Evolutionary conservation across 169 alveolate genomes (phyloP).

Genomic region (Plasmodium coatneyi): DNA sequence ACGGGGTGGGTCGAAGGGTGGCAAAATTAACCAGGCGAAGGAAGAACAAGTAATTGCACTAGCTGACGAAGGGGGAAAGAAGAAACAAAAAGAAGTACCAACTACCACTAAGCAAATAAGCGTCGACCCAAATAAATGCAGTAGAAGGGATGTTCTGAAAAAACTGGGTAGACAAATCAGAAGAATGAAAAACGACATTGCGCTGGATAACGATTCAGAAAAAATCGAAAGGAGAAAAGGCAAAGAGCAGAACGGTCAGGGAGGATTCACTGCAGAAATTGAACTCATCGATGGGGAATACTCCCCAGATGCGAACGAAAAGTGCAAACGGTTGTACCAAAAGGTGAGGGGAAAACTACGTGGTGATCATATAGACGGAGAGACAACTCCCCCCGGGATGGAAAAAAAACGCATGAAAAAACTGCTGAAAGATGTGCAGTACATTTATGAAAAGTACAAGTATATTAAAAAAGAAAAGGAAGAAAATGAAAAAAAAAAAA

Average conservation of each 20-base stretch:
- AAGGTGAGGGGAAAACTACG: slow-evolving; percentile 23
- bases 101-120: background rate
- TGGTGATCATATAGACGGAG: background rate
- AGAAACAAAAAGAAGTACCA: background rate
- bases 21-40: background rate
- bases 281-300: background rate
- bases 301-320: background rate
- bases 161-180: background rate
- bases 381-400: background rate
- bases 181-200: background rate
- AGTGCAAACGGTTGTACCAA: background rate
- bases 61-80: background rate
- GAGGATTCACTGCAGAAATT: background rate
- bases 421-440: slow-evolving; percentile 18
- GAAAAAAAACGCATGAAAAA: slow-evolving; percentile 22
- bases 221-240: background rate
- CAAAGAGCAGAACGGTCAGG: background rate
- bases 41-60: background rate
- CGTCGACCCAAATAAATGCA: background rate
- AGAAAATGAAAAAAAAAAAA: slow-evolving; percentile 18
- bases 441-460: slow-evolving; percentile 27
- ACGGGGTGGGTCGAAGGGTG: background rate
- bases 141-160: background rate
- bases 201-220: background rate
- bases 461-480: slow-evolving; percentile 51